These are phyloP conservation scores for Lodderomyces margitis DNA, from an alignment of 1,139 yeast species.

Conservation along the genomic window DNA sequence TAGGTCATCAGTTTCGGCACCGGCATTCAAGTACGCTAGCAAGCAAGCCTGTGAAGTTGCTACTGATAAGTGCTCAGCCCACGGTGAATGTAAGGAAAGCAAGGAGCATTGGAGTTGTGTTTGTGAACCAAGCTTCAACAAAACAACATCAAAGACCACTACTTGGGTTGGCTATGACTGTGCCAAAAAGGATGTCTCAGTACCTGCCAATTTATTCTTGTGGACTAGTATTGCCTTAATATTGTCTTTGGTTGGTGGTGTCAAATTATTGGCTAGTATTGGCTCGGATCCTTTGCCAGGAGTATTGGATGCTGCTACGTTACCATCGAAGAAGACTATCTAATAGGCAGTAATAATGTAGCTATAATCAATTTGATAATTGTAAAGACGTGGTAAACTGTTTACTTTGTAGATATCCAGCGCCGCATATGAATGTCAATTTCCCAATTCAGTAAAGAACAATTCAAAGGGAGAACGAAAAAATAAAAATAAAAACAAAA, in stretches of 20 bases:
- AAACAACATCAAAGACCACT: conserved; percentile 49
- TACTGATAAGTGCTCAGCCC: conserved; percentile 59
- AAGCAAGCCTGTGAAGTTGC: conserved; percentile 52
- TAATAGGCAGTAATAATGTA: conserved; percentile 6
- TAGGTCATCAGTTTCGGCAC: not conserved
- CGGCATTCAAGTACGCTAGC: conserved; percentile 26
- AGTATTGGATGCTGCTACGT: conserved; percentile 58
- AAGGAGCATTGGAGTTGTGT: conserved; percentile 47
- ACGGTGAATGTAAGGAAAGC: conserved; percentile 47
- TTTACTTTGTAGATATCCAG: not conserved
- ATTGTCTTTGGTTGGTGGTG: conserved; percentile 49
- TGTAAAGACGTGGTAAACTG: not conserved
- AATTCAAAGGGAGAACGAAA: not conserved
- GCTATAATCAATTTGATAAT: not conserved
- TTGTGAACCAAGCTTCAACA: conserved; percentile 52
- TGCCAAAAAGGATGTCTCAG: conserved; percentile 61
- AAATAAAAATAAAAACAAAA: not conserved
- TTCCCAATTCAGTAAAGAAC: not conserved
- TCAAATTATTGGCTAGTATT: conserved; percentile 50
- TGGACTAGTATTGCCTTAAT: conserved; percentile 59
- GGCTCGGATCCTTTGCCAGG: conserved; percentile 69
- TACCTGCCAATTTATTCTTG: conserved; percentile 62
- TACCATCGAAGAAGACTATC: conserved; percentile 31
- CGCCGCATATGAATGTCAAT: not conserved
- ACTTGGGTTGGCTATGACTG: conserved; percentile 69